These are phyloP conservation scores for Phytophthora macrochlamydospora DNA, from an alignment of 352 stramenopile species.

Conservation along the genomic window DNA sequence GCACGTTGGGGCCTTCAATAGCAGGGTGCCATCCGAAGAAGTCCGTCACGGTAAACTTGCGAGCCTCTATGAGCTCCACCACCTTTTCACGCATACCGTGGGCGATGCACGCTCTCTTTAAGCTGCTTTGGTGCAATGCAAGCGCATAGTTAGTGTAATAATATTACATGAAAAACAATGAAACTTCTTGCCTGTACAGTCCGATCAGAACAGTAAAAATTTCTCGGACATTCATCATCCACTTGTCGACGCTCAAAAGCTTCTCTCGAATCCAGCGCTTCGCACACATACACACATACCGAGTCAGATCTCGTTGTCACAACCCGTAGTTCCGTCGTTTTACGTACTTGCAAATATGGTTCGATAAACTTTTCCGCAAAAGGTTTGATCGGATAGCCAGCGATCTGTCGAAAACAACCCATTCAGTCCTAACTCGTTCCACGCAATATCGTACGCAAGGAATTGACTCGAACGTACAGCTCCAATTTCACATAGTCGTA, in stretches of 20 bases:
- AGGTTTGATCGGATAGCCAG: slow-evolving; percentile 80
- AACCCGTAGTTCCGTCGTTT: background rate
- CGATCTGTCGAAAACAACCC: slow-evolving; percentile 41
- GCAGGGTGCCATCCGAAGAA: slow-evolving; percentile 83
- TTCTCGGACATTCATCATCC: slow-evolving; percentile 66
- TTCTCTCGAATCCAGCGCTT: slow-evolving; percentile 85
- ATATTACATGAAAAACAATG: too few species aligned
- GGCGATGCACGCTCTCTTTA: slow-evolving; percentile 67
- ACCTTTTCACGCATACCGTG: slow-evolving; percentile 61
- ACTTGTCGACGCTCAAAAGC: slow-evolving; percentile 45
- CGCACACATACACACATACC: slow-evolving; percentile 1
- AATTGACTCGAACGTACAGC: slow-evolving; percentile 28
- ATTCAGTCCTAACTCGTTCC: background rate
- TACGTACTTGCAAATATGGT: slow-evolving; percentile 61
- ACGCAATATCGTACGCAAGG: background rate
- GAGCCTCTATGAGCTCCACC: slow-evolving; percentile 56
- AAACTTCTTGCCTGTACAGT: slow-evolving; percentile 56
- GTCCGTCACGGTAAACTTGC: slow-evolving; percentile 75
- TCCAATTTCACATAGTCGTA: slow-evolving; percentile 74
- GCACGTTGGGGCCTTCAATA: slow-evolving; percentile 73
- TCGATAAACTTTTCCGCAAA: slow-evolving; percentile 83
- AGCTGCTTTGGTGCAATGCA: slow-evolving; percentile 26
- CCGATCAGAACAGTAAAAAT: slow-evolving; percentile 83
- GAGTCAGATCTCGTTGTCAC: background rate
- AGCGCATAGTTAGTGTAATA: background rate